These are phyloP conservation scores for Dovyalis caffra DNA, from an alignment of 345 rosid genomes.

Conservation along the genomic window DNA sequence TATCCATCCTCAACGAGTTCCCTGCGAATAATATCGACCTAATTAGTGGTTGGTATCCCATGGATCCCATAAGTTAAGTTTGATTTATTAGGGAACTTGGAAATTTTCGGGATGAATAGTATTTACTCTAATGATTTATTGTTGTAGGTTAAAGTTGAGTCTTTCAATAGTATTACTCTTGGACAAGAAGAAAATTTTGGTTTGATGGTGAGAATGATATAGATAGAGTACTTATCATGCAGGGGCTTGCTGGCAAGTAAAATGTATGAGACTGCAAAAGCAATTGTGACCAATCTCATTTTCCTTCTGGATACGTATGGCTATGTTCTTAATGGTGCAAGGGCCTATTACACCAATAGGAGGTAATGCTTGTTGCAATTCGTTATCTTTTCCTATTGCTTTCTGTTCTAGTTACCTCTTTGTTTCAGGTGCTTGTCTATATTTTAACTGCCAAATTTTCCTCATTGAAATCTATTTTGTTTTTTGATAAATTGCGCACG, in stretches of 20 bases:
- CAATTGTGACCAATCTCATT: slow-evolving; percentile 68
- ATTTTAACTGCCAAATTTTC: not conserved
- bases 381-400: not conserved
- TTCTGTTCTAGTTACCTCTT: not conserved
- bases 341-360: slow-evolving; percentile 79
- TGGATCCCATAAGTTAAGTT: not conserved
- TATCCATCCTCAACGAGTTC: too few relatives aligned
- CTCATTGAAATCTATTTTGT: not conserved
- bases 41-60: too few relatives aligned
- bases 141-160: not conserved
- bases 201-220: not conserved
- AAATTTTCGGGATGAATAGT: too few relatives aligned
- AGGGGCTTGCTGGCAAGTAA: slow-evolving; percentile 89
- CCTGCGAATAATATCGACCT: too few relatives aligned
- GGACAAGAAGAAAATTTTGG: not conserved
- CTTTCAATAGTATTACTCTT: not conserved
- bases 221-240: slow-evolving; percentile 10
- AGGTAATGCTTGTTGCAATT: slow-evolving; percentile 45
- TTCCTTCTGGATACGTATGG: slow-evolving; percentile 66
- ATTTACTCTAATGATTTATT: too few relatives aligned
- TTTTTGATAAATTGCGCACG: not conserved
- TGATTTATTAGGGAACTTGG: too few relatives aligned
- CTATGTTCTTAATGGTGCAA: slow-evolving; percentile 70
- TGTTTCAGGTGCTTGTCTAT: not conserved
- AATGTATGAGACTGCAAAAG: slow-evolving; percentile 76